Conservation (phyloP, 306 rosid genomes). For the Medicago lupulina region DNA sequence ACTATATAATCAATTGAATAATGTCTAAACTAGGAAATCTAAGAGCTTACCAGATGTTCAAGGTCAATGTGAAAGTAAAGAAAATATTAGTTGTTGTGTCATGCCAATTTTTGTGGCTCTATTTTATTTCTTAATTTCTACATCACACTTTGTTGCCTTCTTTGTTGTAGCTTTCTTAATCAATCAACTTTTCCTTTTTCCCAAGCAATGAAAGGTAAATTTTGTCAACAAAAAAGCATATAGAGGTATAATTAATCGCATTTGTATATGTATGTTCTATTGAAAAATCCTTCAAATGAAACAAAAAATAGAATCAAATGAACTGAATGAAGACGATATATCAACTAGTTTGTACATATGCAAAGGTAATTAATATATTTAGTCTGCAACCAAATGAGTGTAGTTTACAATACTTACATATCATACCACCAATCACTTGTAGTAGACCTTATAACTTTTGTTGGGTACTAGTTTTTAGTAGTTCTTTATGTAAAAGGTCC, state of each 20-base stretch:
- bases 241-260: background rate
- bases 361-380: background rate
- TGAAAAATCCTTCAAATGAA: background rate
- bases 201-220: conserved; percentile 26
- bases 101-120: conserved; percentile 27
- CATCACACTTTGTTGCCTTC: conserved; percentile 44
- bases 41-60: conserved; percentile 31
- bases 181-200: conserved; percentile 38
- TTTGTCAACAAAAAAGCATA: conserved; percentile 30
- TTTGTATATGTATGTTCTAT: background rate
- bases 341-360: background rate
- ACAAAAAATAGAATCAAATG: conserved; percentile 3
- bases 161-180: conserved; percentile 62
- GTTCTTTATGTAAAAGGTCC: background rate
- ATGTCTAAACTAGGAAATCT: conserved; percentile 39
- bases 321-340: background rate
- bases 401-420: too few species aligned
- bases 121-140: conserved; percentile 34
- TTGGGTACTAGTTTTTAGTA: background rate
- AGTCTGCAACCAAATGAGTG: too few species aligned
- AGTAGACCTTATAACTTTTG: background rate
- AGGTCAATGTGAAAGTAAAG: conserved; percentile 37
- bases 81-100: conserved; percentile 39
- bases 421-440: background rate
- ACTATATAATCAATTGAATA: background rate